phyloP scores from a whole-genome alignment of 1,139 yeast species.

The Geotrichum aggregatum region DNA sequence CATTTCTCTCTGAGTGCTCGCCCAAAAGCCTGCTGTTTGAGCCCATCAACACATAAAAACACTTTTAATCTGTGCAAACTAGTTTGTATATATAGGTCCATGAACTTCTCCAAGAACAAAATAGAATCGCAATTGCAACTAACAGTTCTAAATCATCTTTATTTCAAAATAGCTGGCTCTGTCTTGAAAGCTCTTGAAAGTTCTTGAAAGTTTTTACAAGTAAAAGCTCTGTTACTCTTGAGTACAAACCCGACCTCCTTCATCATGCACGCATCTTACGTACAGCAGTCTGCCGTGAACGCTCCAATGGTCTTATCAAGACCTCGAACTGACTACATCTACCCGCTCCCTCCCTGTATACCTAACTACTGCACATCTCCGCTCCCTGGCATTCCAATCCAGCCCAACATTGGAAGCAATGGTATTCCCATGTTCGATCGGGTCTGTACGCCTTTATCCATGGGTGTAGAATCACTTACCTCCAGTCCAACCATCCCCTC shows the following conservation, averaged over 20 bases:
- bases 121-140: neutral
- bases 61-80: neutral
- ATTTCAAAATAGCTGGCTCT: neutral
- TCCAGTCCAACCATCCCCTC: slow-evolving; percentile 7
- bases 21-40: neutral
- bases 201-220: too few species aligned
- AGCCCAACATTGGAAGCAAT: too few species aligned
- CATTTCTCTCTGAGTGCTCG: neutral
- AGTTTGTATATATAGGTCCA: neutral
- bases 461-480: neutral
- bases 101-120: neutral
- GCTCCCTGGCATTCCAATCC: neutral
- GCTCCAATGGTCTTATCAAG: too few species aligned
- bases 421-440: neutral
- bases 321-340: too few species aligned
- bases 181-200: too few species aligned
- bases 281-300: too few species aligned
- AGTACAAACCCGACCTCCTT: too few species aligned
- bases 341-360: neutral
- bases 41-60: neutral
- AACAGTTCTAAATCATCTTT: neutral
- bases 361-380: slow-evolving; percentile 2
- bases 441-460: slow-evolving; percentile 1
- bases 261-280: too few species aligned
- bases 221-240: too few species aligned